Base-by-base conservation (phyloP, 495 filamentous ascomycete genomes). In the Xylaria venustula region DNA sequence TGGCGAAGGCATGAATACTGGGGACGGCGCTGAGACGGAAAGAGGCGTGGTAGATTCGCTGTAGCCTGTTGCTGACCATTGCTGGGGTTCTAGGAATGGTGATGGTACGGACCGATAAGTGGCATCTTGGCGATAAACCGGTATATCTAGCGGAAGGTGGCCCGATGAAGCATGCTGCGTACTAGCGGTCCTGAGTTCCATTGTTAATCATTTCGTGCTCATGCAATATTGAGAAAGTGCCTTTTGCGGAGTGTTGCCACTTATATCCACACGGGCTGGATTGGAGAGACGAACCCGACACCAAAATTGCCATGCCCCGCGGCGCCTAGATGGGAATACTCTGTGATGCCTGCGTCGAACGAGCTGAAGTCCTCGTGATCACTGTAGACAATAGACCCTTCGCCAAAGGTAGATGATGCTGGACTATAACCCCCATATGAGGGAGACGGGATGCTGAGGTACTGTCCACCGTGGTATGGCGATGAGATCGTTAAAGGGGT, bases 401-500 rank as follows among this genome's bases (percentile, higher is more conserved):
- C 78, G 30, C 78, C 77, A 58, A 78, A 83, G 25, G 76, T 79
- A 56, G 81, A 84, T 49, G 80, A 79, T 19, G 81, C 77, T 58
- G 82, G 82, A 60, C 81, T 84, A 62, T 83, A 83, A 37, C 70
- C 71, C 52, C 77, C 81, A 59, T 79, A 81, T 11, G 77, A 81
- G 6, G 81, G 81, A 44, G 81, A 83, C 17, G 82, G 81, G 54
- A 84, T 80, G 65, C 71, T 77, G n/a, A 84, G 80, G 63, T 83
- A 85, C 63, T 81, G 78, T 58, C 75, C 73, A 64, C 72, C 69
- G 48, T 69, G 62, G 55, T 71, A 81, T 7, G 79, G 79, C 32
- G 81, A 81, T 45, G 80, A 78, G 23, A 83, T 68, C 64, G 71
- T 75, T 61, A 81, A 67, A 46, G 81, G 80, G 61, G 79, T 84